A percentile compares a stretch with the other conserved stretches of the same genome.
These are phyloP conservation scores for Phalaenopsis hybrid DNA, from an alignment of 116 monocot species.

Conservation along the genomic window DNA sequence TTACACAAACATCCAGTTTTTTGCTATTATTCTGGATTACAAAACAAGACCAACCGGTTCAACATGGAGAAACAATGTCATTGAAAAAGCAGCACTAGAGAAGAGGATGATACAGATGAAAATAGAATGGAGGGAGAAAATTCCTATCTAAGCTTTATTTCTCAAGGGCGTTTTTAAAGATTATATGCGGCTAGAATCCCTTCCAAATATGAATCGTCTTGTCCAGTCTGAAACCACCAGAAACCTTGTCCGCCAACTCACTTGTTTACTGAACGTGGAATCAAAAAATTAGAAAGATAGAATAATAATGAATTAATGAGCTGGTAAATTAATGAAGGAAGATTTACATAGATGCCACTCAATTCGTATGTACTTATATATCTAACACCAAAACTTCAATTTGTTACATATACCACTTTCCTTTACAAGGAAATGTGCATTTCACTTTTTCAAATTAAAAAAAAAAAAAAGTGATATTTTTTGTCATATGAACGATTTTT, in stretches of 20 bases:
- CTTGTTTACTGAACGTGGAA: conserved; percentile 65
- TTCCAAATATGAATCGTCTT: conserved; percentile 70
- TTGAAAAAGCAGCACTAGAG: not conserved
- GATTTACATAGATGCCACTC: too few relatives aligned
- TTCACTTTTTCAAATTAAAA: too few relatives aligned
- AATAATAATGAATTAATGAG: too few relatives aligned
- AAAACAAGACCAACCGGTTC: not conserved
- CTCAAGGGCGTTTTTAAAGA: too few relatives aligned
- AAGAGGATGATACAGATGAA: not conserved
- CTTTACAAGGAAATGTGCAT: too few relatives aligned
- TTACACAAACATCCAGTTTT: not conserved
- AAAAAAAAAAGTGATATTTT: too few relatives aligned
- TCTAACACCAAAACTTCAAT: too few relatives aligned
- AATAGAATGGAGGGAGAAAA: not conserved
- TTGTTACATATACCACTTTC: too few relatives aligned
- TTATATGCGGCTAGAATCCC: conserved; percentile 78
- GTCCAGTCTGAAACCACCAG: conserved; percentile 73
- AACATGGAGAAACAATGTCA: not conserved
- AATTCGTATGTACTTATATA: too few relatives aligned
- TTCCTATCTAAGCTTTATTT: too few relatives aligned
- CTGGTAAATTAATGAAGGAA: too few relatives aligned
- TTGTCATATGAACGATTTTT: too few relatives aligned
- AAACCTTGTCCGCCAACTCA: conserved; percentile 82
- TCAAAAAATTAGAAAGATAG: not conserved
- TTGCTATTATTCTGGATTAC: not conserved